phyloP scores from a whole-genome alignment of 2,329 filamentous ascomycete species.

The Mycosphaerella arachidis region DNA sequence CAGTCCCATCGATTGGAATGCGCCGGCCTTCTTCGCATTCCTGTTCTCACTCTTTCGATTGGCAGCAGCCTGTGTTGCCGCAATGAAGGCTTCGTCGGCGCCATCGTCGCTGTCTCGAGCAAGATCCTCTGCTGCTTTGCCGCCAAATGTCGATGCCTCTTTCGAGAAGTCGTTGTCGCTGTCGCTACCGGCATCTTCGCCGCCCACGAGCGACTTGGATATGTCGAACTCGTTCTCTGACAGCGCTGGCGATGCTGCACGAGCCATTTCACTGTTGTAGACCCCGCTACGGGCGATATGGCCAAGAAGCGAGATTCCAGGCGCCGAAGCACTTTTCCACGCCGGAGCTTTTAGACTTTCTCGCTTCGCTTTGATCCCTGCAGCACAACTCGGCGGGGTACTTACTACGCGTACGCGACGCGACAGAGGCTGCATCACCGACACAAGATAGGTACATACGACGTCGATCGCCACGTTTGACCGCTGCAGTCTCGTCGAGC shows the following conservation, averaged over 20 bases:
- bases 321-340: background rate
- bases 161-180: slow-evolving; percentile 30
- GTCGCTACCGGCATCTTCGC: slow-evolving; percentile 52
- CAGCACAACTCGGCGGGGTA: background rate
- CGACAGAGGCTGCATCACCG: background rate
- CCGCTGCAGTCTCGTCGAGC: background rate
- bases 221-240: slow-evolving; percentile 95
- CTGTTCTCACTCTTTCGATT: slow-evolving; percentile 82
- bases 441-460: background rate
- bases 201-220: slow-evolving; percentile 57
- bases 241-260: slow-evolving; percentile 69
- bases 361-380: background rate
- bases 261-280: slow-evolving; percentile 28
- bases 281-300: background rate
- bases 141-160: slow-evolving; percentile 1
- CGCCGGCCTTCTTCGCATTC: slow-evolving; percentile 88
- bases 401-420: background rate
- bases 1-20: slow-evolving; percentile 91
- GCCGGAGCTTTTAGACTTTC: background rate
- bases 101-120: slow-evolving; percentile 24
- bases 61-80: slow-evolving; percentile 75
- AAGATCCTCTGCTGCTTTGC: slow-evolving; percentile 6
- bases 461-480: background rate
- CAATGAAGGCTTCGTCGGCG: slow-evolving; percentile 72
- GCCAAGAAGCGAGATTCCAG: background rate